Conservation (phyloP, 1,139 yeast species). For the Pichia sp. region DNA sequence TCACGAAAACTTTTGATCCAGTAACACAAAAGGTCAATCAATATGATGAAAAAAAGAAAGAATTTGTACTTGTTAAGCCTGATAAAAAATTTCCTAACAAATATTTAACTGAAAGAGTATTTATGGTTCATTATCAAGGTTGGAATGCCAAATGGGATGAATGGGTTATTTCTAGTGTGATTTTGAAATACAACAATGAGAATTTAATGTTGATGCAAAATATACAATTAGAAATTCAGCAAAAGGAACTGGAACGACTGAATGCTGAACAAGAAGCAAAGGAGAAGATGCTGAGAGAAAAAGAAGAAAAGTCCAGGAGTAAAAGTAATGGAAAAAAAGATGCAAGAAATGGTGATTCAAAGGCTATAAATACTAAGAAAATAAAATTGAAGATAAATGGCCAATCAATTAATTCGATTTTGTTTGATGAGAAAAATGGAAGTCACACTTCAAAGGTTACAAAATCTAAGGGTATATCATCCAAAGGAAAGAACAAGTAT, state of each 20-base stretch:
- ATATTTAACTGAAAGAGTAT: conserved; percentile 38
- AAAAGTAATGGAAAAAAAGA: not conserved
- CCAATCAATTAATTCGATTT: not conserved
- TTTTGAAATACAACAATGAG: conserved; percentile 63
- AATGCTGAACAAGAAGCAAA: conserved; percentile 8
- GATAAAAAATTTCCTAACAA: conserved; percentile 42
- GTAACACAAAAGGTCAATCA: conserved; percentile 36
- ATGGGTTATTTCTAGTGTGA: conserved; percentile 74
- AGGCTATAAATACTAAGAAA: not conserved
- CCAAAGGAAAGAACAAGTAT: not conserved
- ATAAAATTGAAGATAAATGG: not conserved
- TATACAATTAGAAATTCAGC: conserved; percentile 43
- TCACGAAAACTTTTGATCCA: conserved; percentile 58
- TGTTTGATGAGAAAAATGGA: not conserved
- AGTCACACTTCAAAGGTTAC: not conserved
- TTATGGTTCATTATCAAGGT: conserved; percentile 83
- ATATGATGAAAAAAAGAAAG: conserved; percentile 31
- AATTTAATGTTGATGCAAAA: conserved; percentile 60
- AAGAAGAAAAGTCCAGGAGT: not conserved
- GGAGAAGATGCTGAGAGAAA: conserved; percentile 2
- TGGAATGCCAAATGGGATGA: conserved; percentile 98
- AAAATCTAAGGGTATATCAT: not conserved
- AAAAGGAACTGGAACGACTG: conserved; percentile 18
- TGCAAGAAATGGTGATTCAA: not conserved
- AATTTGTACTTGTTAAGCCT: conserved; percentile 16